Conservation (phyloP, 192 early-diverging fungal species). For the Podila epigama region DNA sequence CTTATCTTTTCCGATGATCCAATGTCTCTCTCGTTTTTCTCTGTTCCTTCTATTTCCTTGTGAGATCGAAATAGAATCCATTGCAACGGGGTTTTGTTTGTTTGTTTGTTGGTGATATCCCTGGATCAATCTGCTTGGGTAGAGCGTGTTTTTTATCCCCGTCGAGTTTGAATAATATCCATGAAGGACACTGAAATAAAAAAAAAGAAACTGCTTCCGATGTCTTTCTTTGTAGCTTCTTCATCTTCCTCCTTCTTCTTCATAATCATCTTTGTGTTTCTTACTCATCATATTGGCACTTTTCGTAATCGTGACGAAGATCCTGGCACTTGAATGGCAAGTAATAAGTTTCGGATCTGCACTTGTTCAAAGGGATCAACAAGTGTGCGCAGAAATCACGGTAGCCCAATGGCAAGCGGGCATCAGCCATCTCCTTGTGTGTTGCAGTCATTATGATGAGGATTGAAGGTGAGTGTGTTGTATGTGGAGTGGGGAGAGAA, state of each 20-base stretch:
- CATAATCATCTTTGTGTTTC: constrained; percentile 21
- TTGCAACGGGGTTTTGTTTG: no score
- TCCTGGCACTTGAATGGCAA: constrained; percentile 94
- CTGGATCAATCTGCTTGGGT: no score
- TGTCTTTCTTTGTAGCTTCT: background rate
- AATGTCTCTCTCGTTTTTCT: no score
- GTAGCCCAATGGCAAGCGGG: constrained; percentile 83
- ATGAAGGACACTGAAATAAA: no score
- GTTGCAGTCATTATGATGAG: constrained; percentile 85
- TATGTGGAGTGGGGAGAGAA: no score
- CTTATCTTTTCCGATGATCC: no score
- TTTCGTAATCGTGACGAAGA: constrained; percentile 88
- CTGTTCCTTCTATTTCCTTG: no score
- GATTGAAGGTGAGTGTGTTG: no score
- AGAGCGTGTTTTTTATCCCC: no score
- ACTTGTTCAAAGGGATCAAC: constrained; percentile 91
- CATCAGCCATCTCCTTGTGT: constrained; percentile 85
- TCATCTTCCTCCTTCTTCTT: background rate
- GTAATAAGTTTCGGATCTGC: constrained; percentile 83
- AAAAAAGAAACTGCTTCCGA: background rate
- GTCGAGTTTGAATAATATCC: no score
- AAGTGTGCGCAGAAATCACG: constrained; percentile 96
- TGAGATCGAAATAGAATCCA: no score
- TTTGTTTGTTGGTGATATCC: no score
- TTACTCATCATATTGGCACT: constrained; percentile 96